Evolutionary conservation across 2,329 filamentous ascomycete genomes (phyloP), one percentile per base, ranked within the genome.

Genomic region (Talaromyces sp.): DNA sequence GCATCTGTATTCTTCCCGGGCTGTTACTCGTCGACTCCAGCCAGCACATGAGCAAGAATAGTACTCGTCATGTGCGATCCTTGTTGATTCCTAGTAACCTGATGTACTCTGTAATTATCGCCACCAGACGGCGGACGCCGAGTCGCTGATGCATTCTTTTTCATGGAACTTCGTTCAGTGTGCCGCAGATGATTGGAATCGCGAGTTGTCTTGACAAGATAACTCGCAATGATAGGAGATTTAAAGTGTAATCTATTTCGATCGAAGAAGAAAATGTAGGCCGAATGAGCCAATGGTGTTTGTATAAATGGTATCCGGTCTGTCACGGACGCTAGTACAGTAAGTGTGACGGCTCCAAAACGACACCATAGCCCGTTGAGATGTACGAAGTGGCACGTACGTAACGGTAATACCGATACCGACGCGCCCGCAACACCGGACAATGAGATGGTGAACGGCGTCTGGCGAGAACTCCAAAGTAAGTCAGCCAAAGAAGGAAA

Each of bases 291-390:
- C 22, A 43, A 29, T 62, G 60, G 31, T 25, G 38, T 15, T 27
- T n/a, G 60, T 54, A 43, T 7, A 8, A 10, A 31, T 15, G 22
- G 63, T 67, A 67, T 56, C 58, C 59, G 43, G 63, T 47, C 31
- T 27, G 66, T 67, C 40, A 67, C 66, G 59, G 66, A 64, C 65
- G 65, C 61, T 65, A 65, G 58, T 61, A 67, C 63, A 8, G 25
- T 34, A 47, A 22, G 34, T 25, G 53, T 61, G 8, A 65, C 65
- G 34, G 53, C n/a, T 8, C 2, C 17, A 19, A 19, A 43, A 43
- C 40, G 17, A 19, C 3, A 8, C 2, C 8, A 43, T 19, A n/a
- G 17, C 7, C 7, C 5, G 13, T 3, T 8, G 6, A 19, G 10
- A 5, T 40, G 38, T 17, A 40, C 6, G 15, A 40, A 31, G 15